Evolutionary conservation across 805 yeast genomes (phyloP).

Genomic region (Cyberlindnera euphorbiae): DNA sequence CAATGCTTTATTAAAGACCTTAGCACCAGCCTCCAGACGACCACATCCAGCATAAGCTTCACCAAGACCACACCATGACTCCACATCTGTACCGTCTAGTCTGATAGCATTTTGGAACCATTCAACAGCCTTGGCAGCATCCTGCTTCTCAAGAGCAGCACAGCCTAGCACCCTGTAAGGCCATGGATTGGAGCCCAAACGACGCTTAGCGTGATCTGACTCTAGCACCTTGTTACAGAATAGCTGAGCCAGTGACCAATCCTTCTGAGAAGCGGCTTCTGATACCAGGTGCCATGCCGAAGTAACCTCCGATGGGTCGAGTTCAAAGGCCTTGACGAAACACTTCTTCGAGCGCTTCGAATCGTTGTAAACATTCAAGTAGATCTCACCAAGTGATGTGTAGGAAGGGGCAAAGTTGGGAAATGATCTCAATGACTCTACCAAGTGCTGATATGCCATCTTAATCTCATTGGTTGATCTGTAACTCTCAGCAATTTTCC

Average conservation of each 20-base stretch:
- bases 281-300: conserved; percentile 73
- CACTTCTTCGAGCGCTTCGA: conserved; percentile 72
- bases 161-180: conserved; percentile 87
- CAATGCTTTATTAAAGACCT: conserved; percentile 69
- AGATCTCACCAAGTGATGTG: conserved; percentile 76
- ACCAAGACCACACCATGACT: conserved; percentile 96
- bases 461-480: conserved; percentile 31
- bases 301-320: conserved; percentile 67
- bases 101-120: conserved; percentile 85
- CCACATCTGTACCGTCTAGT: conserved; percentile 56
- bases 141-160: conserved; percentile 62
- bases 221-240: conserved; percentile 62
- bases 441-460: conserved; percentile 54
- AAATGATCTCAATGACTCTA: conserved; percentile 57
- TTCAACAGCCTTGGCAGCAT: conserved; percentile 76
- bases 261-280: conserved; percentile 58
- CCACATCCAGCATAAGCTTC: conserved; percentile 89
- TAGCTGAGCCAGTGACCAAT: conserved; percentile 83
- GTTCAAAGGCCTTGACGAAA: conserved; percentile 83
- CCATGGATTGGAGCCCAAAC: conserved; percentile 57
- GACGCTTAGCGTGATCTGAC: conserved; percentile 54
- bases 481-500: conserved; percentile 72
- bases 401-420: conserved; percentile 73
- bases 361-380: conserved; percentile 54
- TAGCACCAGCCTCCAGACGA: conserved; percentile 76